Evolutionary conservation across 2,329 filamentous ascomycete species (phyloP).

Genomic region (Podosphaera fusca): DNA sequence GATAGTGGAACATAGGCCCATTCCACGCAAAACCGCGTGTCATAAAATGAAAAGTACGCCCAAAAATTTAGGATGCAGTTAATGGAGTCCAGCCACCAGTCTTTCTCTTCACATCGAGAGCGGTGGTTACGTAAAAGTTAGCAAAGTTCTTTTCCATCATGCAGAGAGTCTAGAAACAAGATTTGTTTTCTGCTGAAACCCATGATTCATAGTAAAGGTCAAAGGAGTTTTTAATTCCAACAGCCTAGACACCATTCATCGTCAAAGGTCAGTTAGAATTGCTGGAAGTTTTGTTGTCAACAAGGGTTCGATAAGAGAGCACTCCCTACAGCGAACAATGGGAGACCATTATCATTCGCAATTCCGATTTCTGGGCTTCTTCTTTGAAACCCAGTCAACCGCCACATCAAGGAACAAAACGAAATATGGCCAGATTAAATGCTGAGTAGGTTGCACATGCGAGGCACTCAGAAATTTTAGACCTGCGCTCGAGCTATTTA

Average conservation of each 20-base stretch:
- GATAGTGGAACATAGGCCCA: constrained; percentile 13
- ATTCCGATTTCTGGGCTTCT: constrained; percentile 13
- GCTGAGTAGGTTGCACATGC: constrained; percentile 11
- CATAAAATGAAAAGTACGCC: constrained; percentile 16
- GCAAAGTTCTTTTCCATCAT: constrained; percentile 14
- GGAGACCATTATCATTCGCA: constrained; percentile 15
- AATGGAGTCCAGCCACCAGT: constrained; percentile 15
- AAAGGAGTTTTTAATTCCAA: background rate
- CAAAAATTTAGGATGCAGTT: constrained; percentile 15
- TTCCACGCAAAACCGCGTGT: constrained; percentile 16
- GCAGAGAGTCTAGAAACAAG: constrained; percentile 16
- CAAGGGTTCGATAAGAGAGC: constrained; percentile 12
- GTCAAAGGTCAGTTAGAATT: constrained; percentile 6
- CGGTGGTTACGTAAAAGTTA: constrained; percentile 15
- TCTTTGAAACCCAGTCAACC: constrained; percentile 11
- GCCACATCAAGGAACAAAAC: constrained; percentile 10
- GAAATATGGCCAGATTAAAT: constrained; percentile 13
- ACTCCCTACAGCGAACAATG: constrained; percentile 16
- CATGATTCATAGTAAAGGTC: constrained; percentile 6
- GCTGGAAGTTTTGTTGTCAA: constrained; percentile 9
- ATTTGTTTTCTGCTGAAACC: constrained; percentile 10
- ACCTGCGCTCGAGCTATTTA: constrained; percentile 10
- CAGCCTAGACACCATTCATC: constrained; percentile 6
- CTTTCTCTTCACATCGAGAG: constrained; percentile 13
- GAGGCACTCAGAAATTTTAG: constrained; percentile 12